These are phyloP conservation scores for Lodderomyces beijingensis DNA, from an alignment of 1,139 yeast species.

Conservation along the genomic window DNA sequence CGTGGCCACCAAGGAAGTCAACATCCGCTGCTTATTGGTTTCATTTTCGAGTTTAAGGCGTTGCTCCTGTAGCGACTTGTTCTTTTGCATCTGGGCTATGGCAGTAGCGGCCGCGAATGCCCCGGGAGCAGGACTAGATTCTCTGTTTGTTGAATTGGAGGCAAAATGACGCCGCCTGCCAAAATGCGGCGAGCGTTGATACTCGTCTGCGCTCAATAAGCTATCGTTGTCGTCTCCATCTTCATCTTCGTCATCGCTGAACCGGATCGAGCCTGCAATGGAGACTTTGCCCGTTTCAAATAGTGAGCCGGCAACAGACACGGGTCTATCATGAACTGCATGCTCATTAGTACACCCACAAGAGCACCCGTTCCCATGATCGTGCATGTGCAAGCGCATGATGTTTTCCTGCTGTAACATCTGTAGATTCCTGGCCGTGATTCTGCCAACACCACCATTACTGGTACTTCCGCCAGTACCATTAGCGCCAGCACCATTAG, in stretches of 20 bases:
- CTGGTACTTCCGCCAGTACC: conserved; percentile 1
- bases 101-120: conserved; percentile 73
- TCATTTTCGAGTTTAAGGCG: conserved; percentile 24
- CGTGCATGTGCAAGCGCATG: conserved; percentile 25
- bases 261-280: conserved; percentile 33
- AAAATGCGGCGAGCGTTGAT: conserved; percentile 12
- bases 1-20: conserved; percentile 66
- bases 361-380: conserved; percentile 44
- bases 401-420: conserved; percentile 13
- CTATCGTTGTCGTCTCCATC: conserved; percentile 46
- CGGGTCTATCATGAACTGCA: conserved; percentile 58
- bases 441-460: conserved; percentile 3
- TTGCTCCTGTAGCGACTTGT: conserved; percentile 18
- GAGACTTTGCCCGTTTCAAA: conserved; percentile 33
- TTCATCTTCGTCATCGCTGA: conserved; percentile 46
- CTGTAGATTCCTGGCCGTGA: conserved; percentile 18
- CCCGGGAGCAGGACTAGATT: conserved; percentile 70
- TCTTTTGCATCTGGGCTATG: conserved; percentile 49
- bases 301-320: conserved; percentile 56
- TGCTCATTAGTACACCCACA: conserved; percentile 55
- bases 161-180: conserved; percentile 11
- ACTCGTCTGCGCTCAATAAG: conserved; percentile 30
- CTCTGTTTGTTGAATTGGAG: conserved; percentile 17
- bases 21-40: conserved; percentile 42
- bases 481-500: conserved; percentile 5